Evolutionary conservation across 2,329 filamentous ascomycete species (phyloP).

Genomic region (Fusarium longipes): DNA sequence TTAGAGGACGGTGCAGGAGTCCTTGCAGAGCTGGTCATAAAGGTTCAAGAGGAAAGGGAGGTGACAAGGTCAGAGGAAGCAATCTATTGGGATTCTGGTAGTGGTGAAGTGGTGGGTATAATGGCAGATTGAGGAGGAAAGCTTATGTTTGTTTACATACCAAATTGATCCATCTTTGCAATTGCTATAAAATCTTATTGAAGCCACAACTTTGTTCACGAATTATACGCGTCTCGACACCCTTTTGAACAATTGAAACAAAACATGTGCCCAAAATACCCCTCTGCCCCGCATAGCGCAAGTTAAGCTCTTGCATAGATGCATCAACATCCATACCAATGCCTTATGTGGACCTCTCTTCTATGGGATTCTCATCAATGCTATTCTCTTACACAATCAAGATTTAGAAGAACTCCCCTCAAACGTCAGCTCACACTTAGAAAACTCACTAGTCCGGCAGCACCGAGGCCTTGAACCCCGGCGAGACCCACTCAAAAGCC

Average conservation of each 20-base stretch:
- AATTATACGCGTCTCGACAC: not conserved
- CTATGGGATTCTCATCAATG: conserved; percentile 5
- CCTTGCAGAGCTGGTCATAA: conserved; percentile 48
- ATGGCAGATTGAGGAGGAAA: not conserved
- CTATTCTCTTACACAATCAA: too few relatives aligned
- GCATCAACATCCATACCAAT: not conserved
- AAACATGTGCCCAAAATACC: not conserved
- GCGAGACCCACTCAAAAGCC: conserved; percentile 20
- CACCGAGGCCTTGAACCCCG: conserved; percentile 21
- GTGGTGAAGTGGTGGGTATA: not conserved
- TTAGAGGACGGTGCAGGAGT: conserved; percentile 53
- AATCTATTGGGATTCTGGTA: conserved; percentile 28
- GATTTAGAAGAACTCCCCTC: not conserved
- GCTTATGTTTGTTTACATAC: not conserved
- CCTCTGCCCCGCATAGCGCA: not conserved
- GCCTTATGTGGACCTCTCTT: conserved; percentile 2
- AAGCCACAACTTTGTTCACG: too few relatives aligned
- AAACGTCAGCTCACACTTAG: not conserved
- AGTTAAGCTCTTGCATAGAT: not conserved
- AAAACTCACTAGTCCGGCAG: conserved; percentile 7
- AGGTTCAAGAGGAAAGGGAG: not conserved
- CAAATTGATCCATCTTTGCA: conserved; percentile 14
- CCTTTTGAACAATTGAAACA: not conserved
- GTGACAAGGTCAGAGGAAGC: conserved; percentile 11
- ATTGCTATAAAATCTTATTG: not conserved